phyloP scores from a whole-genome alignment of 257 asterid genomes.

The Capsicum chinense region DNA sequence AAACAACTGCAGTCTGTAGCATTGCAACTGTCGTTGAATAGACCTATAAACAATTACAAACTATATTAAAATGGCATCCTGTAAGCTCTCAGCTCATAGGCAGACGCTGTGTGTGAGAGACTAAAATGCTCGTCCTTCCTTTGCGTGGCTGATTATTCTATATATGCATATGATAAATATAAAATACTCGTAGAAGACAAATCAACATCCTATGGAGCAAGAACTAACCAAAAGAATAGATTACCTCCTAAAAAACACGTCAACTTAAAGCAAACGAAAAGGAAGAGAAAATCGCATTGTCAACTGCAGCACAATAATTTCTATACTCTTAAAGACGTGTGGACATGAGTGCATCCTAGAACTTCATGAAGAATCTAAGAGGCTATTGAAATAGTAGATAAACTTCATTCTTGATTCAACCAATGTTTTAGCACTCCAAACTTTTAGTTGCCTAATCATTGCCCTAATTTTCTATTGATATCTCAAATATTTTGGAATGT shows the following conservation, averaged over 20 bases:
- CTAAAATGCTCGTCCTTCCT: not conserved
- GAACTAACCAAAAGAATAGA: not conserved
- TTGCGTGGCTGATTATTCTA: too few relatives aligned
- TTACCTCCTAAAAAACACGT: not conserved
- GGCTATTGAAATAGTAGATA: not conserved
- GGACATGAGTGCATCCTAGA: not conserved
- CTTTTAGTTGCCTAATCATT: not conserved
- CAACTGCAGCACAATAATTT: not conserved
- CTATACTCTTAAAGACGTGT: not conserved
- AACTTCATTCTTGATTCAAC: not conserved
- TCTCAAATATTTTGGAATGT: not conserved
- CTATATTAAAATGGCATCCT: not conserved
- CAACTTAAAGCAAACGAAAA: not conserved
- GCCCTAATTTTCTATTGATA: not conserved
- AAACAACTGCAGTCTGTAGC: too few relatives aligned
- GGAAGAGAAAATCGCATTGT: not conserved
- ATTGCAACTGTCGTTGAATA: constrained; percentile 42
- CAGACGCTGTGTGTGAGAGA: not conserved
- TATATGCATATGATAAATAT: not conserved
- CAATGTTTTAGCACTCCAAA: not conserved
- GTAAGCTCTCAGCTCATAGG: not conserved
- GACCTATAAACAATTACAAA: constrained; percentile 55
- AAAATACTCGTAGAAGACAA: not conserved
- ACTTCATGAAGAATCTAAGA: not conserved
- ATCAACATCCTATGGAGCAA: not conserved